Evolutionary conservation across 306 rosid species (phyloP), one percentile per base, ranked within the genome.

Genomic region (Nissolia schottii): DNA sequence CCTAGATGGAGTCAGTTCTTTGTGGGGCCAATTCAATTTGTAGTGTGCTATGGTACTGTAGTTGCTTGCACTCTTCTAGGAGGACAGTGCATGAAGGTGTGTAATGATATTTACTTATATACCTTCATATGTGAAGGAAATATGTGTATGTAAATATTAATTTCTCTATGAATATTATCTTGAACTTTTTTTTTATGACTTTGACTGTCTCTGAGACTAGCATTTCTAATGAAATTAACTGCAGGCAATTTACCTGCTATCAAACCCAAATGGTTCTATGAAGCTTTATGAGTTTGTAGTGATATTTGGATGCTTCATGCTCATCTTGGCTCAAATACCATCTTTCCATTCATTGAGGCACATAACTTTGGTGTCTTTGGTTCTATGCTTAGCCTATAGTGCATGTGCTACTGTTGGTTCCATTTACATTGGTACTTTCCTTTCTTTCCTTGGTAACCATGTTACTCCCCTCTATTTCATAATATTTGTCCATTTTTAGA

Each of bases 331-430:
- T 23, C 91, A 87, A 77, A 63, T 84, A 54, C 89, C 91, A 49
- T 87, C 89, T 2, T 87, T 87, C 54, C 91, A 87, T 72, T 84
- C 91, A 1, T 31, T 87, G 7, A 79, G 91, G 80, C 84, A 87
- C 76, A 87, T 87, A 71, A 84, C 79, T 67, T 50, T 84, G 56
- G 64, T 87, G 2, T 84, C 89, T 14, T 25, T 87, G 56, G 3
- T 82, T 60, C 80, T 84, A 7, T 38, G 74, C 70, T 64, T 87
- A 15, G 68, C 87, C 58, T 82, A 82, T 12, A 80, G 87, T 48
- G 72, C 27, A 27, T 85, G 89, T 69, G 71, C 87, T 56, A 64
- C 81, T 32, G 83, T 77, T 41, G 89, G 79, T 45, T 85, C 81
- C 59, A 25, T 82, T 16, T 61, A 80, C 55, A 82, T 85, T 41